Evolutionary conservation across 495 filamentous ascomycete genomes (phyloP), one percentile per base, ranked within the genome.

Genomic region (Podospora conica): DNA sequence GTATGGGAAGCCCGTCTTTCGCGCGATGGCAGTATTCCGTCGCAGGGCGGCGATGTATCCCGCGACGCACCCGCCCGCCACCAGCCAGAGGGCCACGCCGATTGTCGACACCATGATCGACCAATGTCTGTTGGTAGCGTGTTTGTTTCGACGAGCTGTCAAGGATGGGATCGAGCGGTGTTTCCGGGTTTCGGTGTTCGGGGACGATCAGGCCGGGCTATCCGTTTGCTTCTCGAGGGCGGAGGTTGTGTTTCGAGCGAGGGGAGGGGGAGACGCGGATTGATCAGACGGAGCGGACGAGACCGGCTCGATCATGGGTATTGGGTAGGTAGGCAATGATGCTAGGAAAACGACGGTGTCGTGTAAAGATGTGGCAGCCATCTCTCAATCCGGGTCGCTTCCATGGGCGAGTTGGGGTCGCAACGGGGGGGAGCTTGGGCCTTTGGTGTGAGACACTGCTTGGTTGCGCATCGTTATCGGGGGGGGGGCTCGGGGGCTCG

Each of bases 21-120:
- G 79, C n/a, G 83, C 83, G 6, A 73, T 73, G 1, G 73, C 71
- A 29, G 83, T 80, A 55, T 83, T 81, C 9, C 58, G 69, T 12
- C 66, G 69, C 55, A 81, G 71, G 24, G 72, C 77, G 1, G 70
- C 66, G 54, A 74, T 53, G 54, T 68, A 61, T 40, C 58, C 70
- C 66, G 73, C 75, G 25, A 68, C 25, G 9, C 56, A 28, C 23
- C 62, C 66, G 0, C 54, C 63, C 6, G 65, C 27, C 22, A 58
- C 56, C 9, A 64, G 63, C 48, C 65, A 72, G 5, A 66, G 10
- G 63, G 68, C 66, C 40, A 66, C 53, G 23, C 68, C 48, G 2
- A 72, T n/a, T 3, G 70, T 57, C 27, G 71, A 72, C 21, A 71
- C 70, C 74, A 75, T 75, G 55, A 55, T 31, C 10, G 33, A 9